Base-by-base conservation (phyloP, 2,329 filamentous ascomycete species). In the Trichoderma asperellum region DNA sequence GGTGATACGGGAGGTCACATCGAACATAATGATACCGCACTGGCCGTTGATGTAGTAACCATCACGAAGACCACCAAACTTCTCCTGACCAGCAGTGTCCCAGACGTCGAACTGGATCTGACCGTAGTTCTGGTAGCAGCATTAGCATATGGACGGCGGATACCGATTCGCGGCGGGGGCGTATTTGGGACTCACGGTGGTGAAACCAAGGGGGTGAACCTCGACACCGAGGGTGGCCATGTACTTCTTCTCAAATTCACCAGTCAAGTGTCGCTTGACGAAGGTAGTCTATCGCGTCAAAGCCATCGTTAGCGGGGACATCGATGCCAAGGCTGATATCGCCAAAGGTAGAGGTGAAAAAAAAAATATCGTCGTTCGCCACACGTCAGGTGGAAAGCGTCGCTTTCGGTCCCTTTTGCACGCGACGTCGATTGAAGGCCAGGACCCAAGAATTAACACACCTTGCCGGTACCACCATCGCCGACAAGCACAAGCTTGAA, bases 21-120 rank as follows among this genome's bases (percentile, higher is more conserved):
- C 95, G 84, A 99, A 99, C 95, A 99, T 99, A 91, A 99, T 98
- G 88, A 99, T 97, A 86, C 96, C 95, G 84, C 95, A 98, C 86
- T 98, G 95, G 80, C 95, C 95, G 87, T 97, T 97, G 89, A 99
- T 99, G 88, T 99, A 99, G 91, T 99, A 99, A 77, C 95, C 95
- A 85, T 99, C 95, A 87, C 95, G 93, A 79, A 99, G 93, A 88
- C 95, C 95, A 84, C 95, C 95, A 76, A 99, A 99, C 90, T 98
- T 99, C 89, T 99, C 95, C 86, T 99, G 95, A 77, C 95, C 95
- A 77, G 95, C 95, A 73, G 95, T 99, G 83, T 99, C 95, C 95
- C 95, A 99, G 77, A 98, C 96, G 82, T 99, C 95, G 87, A 99
- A 99, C 87, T 96, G 93, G 80, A 99, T 97, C 79, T 90, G 88